phyloP scores from a whole-genome alignment of 1,284 basidiomycete species.

The Cutaneotrichosporon sp. region DNA sequence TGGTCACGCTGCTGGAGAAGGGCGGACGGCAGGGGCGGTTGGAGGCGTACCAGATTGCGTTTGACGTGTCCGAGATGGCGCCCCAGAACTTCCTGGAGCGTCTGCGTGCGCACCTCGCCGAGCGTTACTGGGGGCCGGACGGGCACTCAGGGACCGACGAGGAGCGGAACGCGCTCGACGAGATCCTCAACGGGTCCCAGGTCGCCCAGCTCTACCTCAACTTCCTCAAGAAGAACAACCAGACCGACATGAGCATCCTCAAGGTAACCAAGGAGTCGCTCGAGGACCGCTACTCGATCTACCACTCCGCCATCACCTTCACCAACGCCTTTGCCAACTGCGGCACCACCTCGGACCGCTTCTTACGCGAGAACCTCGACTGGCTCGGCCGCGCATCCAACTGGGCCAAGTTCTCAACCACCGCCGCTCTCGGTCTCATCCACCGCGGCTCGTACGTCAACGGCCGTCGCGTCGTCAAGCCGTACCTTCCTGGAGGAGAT shows the following conservation, averaged over 20 bases:
- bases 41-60: slow-evolving; percentile 88
- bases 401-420: slow-evolving; percentile 97
- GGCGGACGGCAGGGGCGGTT: slow-evolving; percentile 58
- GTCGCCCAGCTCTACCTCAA: slow-evolving; percentile 89
- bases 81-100: slow-evolving; percentile 85
- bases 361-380: slow-evolving; percentile 90
- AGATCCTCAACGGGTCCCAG: slow-evolving; percentile 81
- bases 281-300: slow-evolving; percentile 92
- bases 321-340: slow-evolving; percentile 96
- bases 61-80: slow-evolving; percentile 89
- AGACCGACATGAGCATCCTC: slow-evolving; percentile 83
- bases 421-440: slow-evolving; percentile 91
- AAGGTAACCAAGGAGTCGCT: slow-evolving; percentile 87
- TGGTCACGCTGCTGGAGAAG: slow-evolving; percentile 49
- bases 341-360: slow-evolving; percentile 89
- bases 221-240: slow-evolving; percentile 91
- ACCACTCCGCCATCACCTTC: slow-evolving; percentile 90
- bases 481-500: slow-evolving; percentile 78
- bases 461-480: slow-evolving; percentile 87
- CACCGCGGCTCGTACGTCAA: slow-evolving; percentile 94
- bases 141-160: slow-evolving; percentile 63
- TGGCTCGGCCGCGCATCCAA: slow-evolving; percentile 92
- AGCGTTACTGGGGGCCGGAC: slow-evolving; percentile 36
- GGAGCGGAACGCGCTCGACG: slow-evolving; percentile 41
- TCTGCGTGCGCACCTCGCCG: slow-evolving; percentile 53